These are phyloP conservation scores for Clarireedia hainanense DNA, from an alignment of 2,329 filamentous ascomycete genomes.

Conservation along the genomic window DNA sequence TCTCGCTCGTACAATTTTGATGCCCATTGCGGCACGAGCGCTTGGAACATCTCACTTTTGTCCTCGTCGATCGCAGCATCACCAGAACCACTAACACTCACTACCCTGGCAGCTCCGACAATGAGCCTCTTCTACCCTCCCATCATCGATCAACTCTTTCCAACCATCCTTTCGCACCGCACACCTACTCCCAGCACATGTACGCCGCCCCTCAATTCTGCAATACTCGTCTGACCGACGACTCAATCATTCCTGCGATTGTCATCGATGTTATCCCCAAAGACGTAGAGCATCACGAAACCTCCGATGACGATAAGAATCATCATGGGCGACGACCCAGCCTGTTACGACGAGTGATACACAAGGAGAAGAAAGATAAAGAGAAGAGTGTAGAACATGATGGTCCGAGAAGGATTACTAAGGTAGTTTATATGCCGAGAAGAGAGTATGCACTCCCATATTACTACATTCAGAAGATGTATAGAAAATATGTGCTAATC, in stretches of 20 bases:
- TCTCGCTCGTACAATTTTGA: background rate
- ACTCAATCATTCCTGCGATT: slow-evolving; percentile 27
- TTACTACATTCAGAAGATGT: background rate
- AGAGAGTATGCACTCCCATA: slow-evolving; percentile 11
- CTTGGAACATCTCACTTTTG: background rate
- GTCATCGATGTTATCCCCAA: slow-evolving; percentile 16
- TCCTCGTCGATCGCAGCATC: background rate
- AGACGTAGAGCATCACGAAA: background rate
- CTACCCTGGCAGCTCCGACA: slow-evolving; percentile 16
- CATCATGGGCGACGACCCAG: background rate
- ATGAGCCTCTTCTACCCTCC: slow-evolving; percentile 19
- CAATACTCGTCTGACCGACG: slow-evolving; percentile 23
- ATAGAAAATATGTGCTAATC: background rate
- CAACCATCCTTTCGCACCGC: slow-evolving; percentile 19
- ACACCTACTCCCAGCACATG: slow-evolving; percentile 17
- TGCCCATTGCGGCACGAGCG: background rate
- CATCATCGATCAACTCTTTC: slow-evolving; percentile 7
- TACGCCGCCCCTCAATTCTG: slow-evolving; percentile 20
- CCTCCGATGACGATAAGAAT: background rate
- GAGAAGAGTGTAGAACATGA: background rate
- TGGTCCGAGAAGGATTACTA: slow-evolving; percentile 14
- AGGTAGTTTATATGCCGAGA: slow-evolving; percentile 28
- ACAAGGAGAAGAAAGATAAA: slow-evolving; percentile 12
- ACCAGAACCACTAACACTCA: too few species aligned
- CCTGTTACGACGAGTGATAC: slow-evolving; percentile 2